Evolutionary conservation across 305 asterid species (phyloP).

Genomic region (Fraxinus ornus): DNA sequence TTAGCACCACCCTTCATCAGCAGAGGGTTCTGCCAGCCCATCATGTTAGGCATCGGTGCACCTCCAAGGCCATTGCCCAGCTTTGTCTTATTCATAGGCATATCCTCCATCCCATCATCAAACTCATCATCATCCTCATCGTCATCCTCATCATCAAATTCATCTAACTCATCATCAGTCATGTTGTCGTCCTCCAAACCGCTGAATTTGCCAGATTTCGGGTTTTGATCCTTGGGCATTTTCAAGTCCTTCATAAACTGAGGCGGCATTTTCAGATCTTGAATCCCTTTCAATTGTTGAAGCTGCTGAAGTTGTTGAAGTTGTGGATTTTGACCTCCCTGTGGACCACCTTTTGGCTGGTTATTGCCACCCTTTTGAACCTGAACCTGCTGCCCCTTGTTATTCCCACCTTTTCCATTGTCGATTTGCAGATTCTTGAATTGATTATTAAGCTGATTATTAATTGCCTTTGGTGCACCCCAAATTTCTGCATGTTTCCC

Average conservation of each 20-base stretch:
- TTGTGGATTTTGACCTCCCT: constrained; percentile 38
- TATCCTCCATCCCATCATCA: constrained; percentile 53
- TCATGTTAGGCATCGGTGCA: constrained; percentile 25
- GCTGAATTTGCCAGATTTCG: constrained; percentile 48
- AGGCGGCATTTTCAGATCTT: constrained; percentile 64
- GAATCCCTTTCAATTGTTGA: constrained; percentile 67
- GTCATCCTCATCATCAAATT: constrained; percentile 34
- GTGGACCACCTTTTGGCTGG: constrained; percentile 46
- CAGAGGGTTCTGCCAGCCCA: constrained; percentile 42
- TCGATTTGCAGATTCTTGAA: constrained; percentile 67
- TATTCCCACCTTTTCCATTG: constrained; percentile 51
- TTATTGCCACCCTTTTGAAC: constrained; percentile 44
- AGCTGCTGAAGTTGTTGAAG: constrained; percentile 40
- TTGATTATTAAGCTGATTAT: constrained; percentile 44
- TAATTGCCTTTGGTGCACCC: constrained; percentile 53
- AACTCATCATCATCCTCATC: constrained; percentile 32
- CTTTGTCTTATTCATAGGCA: constrained; percentile 37
- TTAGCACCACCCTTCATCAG: constrained; percentile 39
- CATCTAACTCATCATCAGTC: constrained; percentile 45
- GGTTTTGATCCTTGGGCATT: constrained; percentile 46
- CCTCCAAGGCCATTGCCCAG: constrained; percentile 40
- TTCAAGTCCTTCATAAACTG: constrained; percentile 53
- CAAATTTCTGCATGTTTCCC: constrained; percentile 66
- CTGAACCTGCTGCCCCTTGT: constrained; percentile 35
- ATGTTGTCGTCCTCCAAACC: constrained; percentile 49